Conservation (phyloP, 768 basidiomycete species). For the Leccinum incarnatum region DNA sequence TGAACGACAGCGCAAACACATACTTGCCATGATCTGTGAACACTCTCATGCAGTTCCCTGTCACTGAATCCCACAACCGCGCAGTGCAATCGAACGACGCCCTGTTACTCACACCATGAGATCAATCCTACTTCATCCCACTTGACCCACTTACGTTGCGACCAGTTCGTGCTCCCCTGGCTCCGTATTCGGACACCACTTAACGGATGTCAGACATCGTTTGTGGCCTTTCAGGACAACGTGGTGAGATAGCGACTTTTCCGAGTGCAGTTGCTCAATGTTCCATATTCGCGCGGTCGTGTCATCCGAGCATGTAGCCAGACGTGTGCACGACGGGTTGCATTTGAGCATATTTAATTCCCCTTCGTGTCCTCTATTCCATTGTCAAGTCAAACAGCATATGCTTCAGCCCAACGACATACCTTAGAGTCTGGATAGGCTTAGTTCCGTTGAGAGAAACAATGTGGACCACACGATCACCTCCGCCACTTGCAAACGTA, state of each 20-base stretch:
- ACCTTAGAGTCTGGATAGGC: conserved; percentile 65
- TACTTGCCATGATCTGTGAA: conserved; percentile 70
- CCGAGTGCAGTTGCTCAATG: conserved; percentile 44
- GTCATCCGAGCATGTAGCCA: conserved; percentile 85
- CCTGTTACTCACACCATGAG: conserved; percentile 35
- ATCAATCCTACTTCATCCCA: background rate
- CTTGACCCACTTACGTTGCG: conserved; percentile 57
- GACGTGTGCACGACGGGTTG: conserved; percentile 58
- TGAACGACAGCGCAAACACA: conserved; percentile 73
- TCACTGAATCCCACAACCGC: conserved; percentile 78
- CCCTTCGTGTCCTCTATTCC: conserved; percentile 61
- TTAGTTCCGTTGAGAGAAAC: conserved; percentile 50
- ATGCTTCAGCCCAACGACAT: conserved; percentile 24
- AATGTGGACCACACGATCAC: conserved; percentile 62
- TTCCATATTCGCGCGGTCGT: conserved; percentile 76
- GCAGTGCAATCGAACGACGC: conserved; percentile 80
- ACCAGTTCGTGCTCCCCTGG: conserved; percentile 55
- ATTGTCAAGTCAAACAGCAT: conserved; percentile 5
- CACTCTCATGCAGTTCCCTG: conserved; percentile 69
- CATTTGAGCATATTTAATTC: conserved; percentile 79
- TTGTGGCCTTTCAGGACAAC: conserved; percentile 60
- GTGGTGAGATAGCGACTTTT: conserved; percentile 18
- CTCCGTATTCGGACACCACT: conserved; percentile 62
- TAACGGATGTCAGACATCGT: conserved; percentile 60
- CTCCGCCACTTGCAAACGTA: conserved; percentile 71